phyloP scores from a whole-genome alignment of 2,329 filamentous ascomycete species.

The Aspergillus novoparasiticus region DNA sequence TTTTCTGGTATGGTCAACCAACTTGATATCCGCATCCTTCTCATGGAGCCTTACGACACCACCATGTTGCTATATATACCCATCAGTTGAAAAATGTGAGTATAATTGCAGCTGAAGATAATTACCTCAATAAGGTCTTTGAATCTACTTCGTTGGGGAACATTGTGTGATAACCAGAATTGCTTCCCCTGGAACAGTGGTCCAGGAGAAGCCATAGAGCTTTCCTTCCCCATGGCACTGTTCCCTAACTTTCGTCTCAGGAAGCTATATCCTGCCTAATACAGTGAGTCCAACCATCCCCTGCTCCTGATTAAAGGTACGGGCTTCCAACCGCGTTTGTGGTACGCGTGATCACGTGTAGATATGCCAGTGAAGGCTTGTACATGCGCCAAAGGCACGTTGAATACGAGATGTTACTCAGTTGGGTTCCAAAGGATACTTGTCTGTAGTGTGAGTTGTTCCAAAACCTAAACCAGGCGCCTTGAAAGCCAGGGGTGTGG shows the following conservation, averaged over 20 bases:
- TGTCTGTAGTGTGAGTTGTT: background rate
- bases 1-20: slow-evolving; percentile 60
- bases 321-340: background rate
- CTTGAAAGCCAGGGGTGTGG: background rate
- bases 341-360: slow-evolving; percentile 32
- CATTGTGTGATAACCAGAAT: slow-evolving; percentile 61
- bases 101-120: background rate
- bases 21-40: slow-evolving; percentile 58
- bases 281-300: background rate
- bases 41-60: slow-evolving; percentile 57
- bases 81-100: slow-evolving; percentile 4
- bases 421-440: background rate
- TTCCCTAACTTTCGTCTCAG: background rate
- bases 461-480: background rate
- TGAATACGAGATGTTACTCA: background rate
- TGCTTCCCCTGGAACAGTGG: slow-evolving; percentile 55
- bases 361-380: slow-evolving; percentile 12
- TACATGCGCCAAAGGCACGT: background rate
- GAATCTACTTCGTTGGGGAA: slow-evolving; percentile 54
- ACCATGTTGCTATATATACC: slow-evolving; percentile 50
- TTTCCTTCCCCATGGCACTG: background rate
- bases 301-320: background rate
- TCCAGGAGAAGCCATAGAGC: background rate
- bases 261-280: background rate
- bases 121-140: slow-evolving; percentile 51